Percentiles rank a stretch among this genome's conserved stretches.
Conservation (phyloP, 371 early-diverging fungal genomes). For the Gilbertella persicaria region DNA sequence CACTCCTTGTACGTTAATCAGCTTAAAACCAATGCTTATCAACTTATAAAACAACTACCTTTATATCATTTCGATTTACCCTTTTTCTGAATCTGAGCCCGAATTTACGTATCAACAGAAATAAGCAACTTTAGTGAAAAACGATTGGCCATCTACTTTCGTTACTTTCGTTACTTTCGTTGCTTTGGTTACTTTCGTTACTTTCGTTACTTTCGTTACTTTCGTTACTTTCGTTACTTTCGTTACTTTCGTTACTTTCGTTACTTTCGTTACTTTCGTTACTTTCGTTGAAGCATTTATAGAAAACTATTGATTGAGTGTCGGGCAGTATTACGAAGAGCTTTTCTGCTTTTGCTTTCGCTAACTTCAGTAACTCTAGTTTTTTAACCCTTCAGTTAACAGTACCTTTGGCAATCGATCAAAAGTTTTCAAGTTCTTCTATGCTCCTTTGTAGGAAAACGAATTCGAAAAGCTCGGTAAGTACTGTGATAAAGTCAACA, state of each 20-base stretch:
- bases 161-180: no score
- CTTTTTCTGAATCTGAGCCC: slow-evolving; percentile 6
- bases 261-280: no score
- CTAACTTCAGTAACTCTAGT: slow-evolving; percentile 18
- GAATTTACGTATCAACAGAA: slow-evolving; percentile 5
- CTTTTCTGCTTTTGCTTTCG: slow-evolving; percentile 12
- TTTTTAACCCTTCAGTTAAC: slow-evolving; percentile 20
- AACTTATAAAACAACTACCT: slow-evolving; percentile 11
- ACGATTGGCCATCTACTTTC: slow-evolving; percentile 7
- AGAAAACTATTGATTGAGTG: slow-evolving; percentile 15
- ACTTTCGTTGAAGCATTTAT: slow-evolving; percentile 7
- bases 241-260: no score
- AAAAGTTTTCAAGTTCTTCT: slow-evolving; percentile 15
- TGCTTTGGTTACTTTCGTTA: no score
- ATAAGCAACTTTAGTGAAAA: slow-evolving; percentile 12
- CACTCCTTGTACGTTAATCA: slow-evolving; percentile 13
- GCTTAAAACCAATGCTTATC: slow-evolving; percentile 5
- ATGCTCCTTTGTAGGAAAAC: slow-evolving; percentile 14
- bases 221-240: no score
- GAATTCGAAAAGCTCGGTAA: slow-evolving; percentile 13
- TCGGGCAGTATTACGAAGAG: slow-evolving; percentile 10
- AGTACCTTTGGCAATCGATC: slow-evolving; percentile 18
- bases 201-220: no score
- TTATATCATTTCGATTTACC: slow-evolving; percentile 2
- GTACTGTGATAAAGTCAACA: slow-evolving; percentile 15